These are phyloP conservation scores for Sophora flavescens DNA, from an alignment of 306 rosid genomes.

Conservation along the genomic window DNA sequence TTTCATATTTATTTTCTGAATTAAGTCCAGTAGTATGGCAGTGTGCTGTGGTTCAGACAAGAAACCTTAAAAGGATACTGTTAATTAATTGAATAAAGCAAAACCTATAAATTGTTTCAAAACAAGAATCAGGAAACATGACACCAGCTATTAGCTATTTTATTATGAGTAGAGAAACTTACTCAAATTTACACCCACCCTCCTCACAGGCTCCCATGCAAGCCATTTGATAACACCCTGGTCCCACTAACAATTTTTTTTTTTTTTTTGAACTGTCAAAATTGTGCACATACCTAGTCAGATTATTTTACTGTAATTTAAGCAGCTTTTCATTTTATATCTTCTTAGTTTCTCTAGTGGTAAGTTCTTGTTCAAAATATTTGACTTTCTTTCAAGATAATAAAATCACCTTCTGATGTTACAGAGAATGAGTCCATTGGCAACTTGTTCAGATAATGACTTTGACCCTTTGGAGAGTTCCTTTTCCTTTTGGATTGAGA, in stretches of 20 bases:
- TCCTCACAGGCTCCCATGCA: background rate
- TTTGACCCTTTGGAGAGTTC: conserved; percentile 46
- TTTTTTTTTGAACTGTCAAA: background rate
- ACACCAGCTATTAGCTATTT: background rate
- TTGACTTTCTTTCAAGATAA: conserved; percentile 6
- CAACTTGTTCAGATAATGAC: conserved; percentile 42
- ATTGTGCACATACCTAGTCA: background rate
- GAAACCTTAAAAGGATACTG: background rate
- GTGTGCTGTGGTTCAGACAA: background rate
- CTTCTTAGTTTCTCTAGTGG: background rate
- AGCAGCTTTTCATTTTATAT: background rate
- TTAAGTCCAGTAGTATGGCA: background rate
- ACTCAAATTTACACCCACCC: background rate
- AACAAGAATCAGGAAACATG: background rate
- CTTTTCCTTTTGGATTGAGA: conserved; percentile 48
- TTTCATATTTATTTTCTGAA: background rate
- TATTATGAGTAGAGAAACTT: background rate
- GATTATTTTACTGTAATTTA: background rate
- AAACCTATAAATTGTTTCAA: conserved; percentile 2
- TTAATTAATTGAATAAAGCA: conserved; percentile 1
- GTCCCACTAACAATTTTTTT: background rate
- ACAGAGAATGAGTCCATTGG: conserved; percentile 44
- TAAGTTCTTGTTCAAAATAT: conserved; percentile 19
- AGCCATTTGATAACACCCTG: background rate
- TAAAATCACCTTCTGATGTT: conserved; percentile 28